Conservation (phyloP, 768 basidiomycete species). For the Flagelloscypha sp. region DNA sequence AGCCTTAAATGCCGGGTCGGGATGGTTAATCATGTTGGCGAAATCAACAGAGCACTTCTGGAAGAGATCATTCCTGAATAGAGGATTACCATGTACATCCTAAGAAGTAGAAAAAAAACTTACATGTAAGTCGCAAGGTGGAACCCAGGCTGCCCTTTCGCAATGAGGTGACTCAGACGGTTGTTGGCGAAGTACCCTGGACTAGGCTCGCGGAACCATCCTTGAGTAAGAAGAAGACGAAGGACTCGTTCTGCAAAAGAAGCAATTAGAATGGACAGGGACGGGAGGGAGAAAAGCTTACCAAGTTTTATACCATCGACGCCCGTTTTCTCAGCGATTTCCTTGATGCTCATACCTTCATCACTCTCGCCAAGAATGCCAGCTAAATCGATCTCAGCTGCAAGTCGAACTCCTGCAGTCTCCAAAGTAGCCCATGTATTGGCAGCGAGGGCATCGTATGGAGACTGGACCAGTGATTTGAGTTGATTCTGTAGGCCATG, state of each 20-base stretch:
- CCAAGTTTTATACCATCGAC: constrained; percentile 28
- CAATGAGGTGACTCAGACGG: constrained; percentile 22
- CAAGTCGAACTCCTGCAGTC: constrained; percentile 24
- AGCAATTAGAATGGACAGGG: constrained; percentile 1
- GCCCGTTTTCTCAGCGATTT: constrained; percentile 25
- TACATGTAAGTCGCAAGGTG: constrained; percentile 24
- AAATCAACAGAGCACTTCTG: constrained; percentile 24
- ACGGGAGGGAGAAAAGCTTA: constrained; percentile 5
- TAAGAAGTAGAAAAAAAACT: not conserved
- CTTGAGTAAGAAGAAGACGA: constrained; percentile 27
- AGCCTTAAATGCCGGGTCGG: constrained; percentile 24
- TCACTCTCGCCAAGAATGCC: constrained; percentile 26
- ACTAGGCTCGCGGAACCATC: constrained; percentile 29
- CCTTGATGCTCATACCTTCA: constrained; percentile 23
- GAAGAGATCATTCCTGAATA: constrained; percentile 27
- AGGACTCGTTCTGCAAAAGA: constrained; percentile 22
- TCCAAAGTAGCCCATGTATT: constrained; percentile 27
- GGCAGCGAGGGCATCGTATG: constrained; percentile 26
- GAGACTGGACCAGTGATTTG: constrained; percentile 27
- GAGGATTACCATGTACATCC: not conserved
- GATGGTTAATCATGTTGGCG: constrained; percentile 27
- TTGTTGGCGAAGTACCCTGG: constrained; percentile 31
- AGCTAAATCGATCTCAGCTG: constrained; percentile 26
- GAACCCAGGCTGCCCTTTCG: constrained; percentile 20
- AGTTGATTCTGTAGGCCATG: constrained; percentile 19